Evolutionary conservation across 2,329 filamentous ascomycete species (phyloP), one percentile per base, ranked within the genome.

Genomic region (Neopestalotiopsis sp.): DNA sequence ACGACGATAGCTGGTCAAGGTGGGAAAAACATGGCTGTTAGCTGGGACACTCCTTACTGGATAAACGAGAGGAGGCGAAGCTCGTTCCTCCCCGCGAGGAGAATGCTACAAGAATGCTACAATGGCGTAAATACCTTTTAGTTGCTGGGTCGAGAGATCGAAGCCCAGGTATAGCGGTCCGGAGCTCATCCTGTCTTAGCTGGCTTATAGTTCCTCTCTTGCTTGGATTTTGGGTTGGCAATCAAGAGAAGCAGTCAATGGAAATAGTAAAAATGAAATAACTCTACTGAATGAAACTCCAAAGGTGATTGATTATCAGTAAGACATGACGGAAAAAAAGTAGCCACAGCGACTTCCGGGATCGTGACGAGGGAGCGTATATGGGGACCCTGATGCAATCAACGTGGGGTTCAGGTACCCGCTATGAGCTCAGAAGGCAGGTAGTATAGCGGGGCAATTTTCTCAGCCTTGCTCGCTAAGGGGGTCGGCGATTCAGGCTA

Each of bases 141-240:
- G 88, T 80, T 98, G 95, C 81, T 98, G 96, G 69, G 96, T 98
- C 58, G 95, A 98, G 70, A 98, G 91, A 83, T 99, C 96, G 80
- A 98, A 95, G 70, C 96, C 96, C 77, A 97, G 86, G 78, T 97
- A 97, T 70, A 97, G 84, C 20, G 92, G 91, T 40, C 83, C 85
- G 71, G 78, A 74, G 68, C 73, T 76, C 81, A 82, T 81, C 64
- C 65, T 76, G 70, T n/a, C 34, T 68, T 28, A 28, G 60, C 45
- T 67, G 45, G 38, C 24, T 62, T 28, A 17, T 34, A 34, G n/a
- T 30, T 30, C 30, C 59, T 34, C 12, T 59, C 57, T 32, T 30
- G 20, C 9, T 7, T 10, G 32, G 20, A 32, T 17, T 49, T 56
- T 14, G n/a, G 24, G 7, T 52, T 52, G 45, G 45, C 45, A 52